These are phyloP conservation scores for Proliferodiscus dingleyae DNA, from an alignment of 2,329 filamentous ascomycete species.

Conservation along the genomic window DNA sequence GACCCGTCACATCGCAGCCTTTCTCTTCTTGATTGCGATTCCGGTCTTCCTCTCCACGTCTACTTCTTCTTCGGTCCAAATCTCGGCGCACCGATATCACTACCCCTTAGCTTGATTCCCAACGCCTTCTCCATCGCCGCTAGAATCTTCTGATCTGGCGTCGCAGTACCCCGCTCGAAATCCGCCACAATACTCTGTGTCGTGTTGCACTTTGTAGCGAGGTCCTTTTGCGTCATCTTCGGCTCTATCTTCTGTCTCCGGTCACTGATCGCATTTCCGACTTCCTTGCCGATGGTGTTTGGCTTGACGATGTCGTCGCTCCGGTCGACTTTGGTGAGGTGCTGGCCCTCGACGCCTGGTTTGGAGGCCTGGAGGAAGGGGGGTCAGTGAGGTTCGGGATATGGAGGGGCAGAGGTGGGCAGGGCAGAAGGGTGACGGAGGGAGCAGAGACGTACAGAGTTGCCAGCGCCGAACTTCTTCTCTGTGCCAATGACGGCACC, in stretches of 20 bases:
- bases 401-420: not conserved
- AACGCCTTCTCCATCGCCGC: slow-evolving; percentile 74
- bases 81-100: slow-evolving; percentile 79
- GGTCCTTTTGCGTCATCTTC: slow-evolving; percentile 92
- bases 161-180: slow-evolving; percentile 75
- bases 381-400: not conserved
- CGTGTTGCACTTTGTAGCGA: slow-evolving; percentile 85
- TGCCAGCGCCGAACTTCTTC: slow-evolving; percentile 82
- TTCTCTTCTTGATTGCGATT: not conserved
- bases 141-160: slow-evolving; percentile 81
- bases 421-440: not conserved
- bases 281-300: slow-evolving; percentile 77
- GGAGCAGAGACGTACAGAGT: slow-evolving; percentile 58
- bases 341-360: slow-evolving; percentile 73
- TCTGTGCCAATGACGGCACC: slow-evolving; percentile 77
- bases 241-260: slow-evolving; percentile 77
- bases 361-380: slow-evolving; percentile 40
- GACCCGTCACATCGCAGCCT: not conserved
- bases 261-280: slow-evolving; percentile 78
- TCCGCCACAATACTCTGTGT: slow-evolving; percentile 74
- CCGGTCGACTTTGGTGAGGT: slow-evolving; percentile 95
- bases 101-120: slow-evolving; percentile 81
- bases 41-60: slow-evolving; percentile 2
- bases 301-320: slow-evolving; percentile 97
- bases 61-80: slow-evolving; percentile 50